Base-by-base conservation (phyloP, 306 rosid genomes). In the Luffa acutangula region DNA sequence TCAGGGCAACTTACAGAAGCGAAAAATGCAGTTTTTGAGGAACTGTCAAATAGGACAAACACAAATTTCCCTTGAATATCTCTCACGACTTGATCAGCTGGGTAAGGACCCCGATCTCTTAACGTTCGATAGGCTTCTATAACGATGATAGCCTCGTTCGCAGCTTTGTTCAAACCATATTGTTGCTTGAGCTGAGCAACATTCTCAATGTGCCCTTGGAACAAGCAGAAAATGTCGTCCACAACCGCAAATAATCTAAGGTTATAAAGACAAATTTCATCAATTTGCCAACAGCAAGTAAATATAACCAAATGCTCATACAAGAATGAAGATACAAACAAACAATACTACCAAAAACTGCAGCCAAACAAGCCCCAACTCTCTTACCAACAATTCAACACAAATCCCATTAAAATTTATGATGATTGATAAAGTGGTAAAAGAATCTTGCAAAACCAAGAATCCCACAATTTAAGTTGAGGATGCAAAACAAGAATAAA, bases 211-310 rank as follows among this genome's bases (percentile, higher is more conserved):
- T 96, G 97, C 81, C 99, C 99, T 88, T 90, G 90, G 85, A 96
- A 96, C 87, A 96, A 76, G 91, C 99, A 96, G 94, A 96, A 96
- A 79, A 96, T 90, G 83, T 93, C 98, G 75, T 96, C 97, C 96
- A 96, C 99, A 49, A 93, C 99, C 21, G 93, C 97, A 80, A 96
- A 96, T 80, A 93, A 85, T 88, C 99, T 93, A 78, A 39, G 75
- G 84, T 81, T 31, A 76, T 31, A 42, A 62, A 41, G 77, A 33
- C 60, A 64, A 48, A 43, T 31, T 33, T 36, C 45, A n/a, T 75
- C 78, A 75, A 9, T 36, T 52, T 13, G 4, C 57, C 60, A 49
- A 72, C 77, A 72, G 59, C 7, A 48, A 21, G 21, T 3, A 12
- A 72, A 31, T 14, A 8, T 31, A 13, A 49, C 59, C 77, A 72